Conservation (phyloP, 1,139 yeast species). For the Wickerhamomyces sp. region DNA sequence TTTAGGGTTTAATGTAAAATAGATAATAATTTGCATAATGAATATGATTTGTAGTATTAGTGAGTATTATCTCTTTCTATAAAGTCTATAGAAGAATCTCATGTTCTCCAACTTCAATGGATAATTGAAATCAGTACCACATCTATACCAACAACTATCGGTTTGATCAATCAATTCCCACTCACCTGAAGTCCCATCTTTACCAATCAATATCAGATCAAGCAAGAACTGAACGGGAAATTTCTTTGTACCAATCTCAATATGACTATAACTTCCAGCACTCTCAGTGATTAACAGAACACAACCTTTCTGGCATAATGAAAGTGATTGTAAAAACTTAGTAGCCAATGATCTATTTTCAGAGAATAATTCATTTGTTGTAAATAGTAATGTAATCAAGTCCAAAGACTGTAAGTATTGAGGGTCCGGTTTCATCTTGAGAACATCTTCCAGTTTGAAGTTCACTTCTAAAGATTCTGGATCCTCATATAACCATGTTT, state of each 20-base stretch:
- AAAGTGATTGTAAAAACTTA: slow-evolving; percentile 49
- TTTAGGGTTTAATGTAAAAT: slow-evolving; percentile 15
- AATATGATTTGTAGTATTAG: not conserved
- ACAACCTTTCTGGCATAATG: slow-evolving; percentile 48
- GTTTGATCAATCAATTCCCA: slow-evolving; percentile 65
- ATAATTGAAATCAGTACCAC: slow-evolving; percentile 51
- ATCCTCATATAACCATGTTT: slow-evolving; percentile 47
- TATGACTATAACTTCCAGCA: slow-evolving; percentile 86
- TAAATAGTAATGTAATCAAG: slow-evolving; percentile 69
- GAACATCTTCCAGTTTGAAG: slow-evolving; percentile 50
- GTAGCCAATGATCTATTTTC: slow-evolving; percentile 62
- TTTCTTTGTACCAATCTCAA: slow-evolving; percentile 64
- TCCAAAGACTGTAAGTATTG: slow-evolving; percentile 25
- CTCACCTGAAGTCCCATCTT: slow-evolving; percentile 41
- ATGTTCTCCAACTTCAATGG: slow-evolving; percentile 77
- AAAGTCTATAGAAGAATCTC: slow-evolving; percentile 79
- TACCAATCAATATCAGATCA: slow-evolving; percentile 66
- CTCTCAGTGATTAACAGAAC: slow-evolving; percentile 70
- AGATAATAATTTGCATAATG: slow-evolving; percentile 6
- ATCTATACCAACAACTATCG: slow-evolving; percentile 82
- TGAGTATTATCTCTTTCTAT: slow-evolving; percentile 38
- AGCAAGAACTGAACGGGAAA: slow-evolving; percentile 81
- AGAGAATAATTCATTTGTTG: slow-evolving; percentile 80
- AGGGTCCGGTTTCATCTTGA: slow-evolving; percentile 25
- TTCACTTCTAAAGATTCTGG: slow-evolving; percentile 34